Conservation (phyloP, 768 basidiomycete species). For the Pisolithus microcarpus region DNA sequence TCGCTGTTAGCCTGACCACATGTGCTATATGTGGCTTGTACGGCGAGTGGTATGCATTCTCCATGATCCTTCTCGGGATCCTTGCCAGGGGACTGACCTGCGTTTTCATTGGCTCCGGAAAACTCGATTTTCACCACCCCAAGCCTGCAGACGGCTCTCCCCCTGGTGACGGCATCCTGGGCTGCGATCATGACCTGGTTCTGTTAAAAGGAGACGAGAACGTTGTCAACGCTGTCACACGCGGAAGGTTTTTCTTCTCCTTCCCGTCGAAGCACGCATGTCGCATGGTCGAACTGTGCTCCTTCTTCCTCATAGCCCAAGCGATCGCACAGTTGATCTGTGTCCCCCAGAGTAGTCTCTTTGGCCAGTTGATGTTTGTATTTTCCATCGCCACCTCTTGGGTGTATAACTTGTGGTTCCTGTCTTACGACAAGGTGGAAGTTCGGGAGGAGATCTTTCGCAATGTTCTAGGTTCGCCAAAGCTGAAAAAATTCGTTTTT, state of each 20-base stretch:
- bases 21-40: constrained; percentile 10
- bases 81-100: constrained; percentile 23
- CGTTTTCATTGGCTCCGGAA: constrained; percentile 17
- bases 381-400: constrained; percentile 15
- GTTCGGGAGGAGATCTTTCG: constrained; percentile 6
- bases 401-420: constrained; percentile 24
- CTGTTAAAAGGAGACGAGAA: not conserved
- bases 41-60: too few species aligned
- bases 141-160: too few species aligned
- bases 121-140: constrained; percentile 1
- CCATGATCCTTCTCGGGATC: constrained; percentile 13
- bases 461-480: not conserved
- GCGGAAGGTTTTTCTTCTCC: not conserved
- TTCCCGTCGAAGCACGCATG: not conserved
- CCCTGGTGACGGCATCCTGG: too few species aligned
- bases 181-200: too few species aligned
- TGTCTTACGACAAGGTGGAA: constrained; percentile 25
- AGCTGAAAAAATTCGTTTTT: constrained; percentile 7
- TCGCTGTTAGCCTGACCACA: not conserved
- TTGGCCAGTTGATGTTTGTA: too few species aligned
- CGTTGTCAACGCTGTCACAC: not conserved
- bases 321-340: too few species aligned
- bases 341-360: too few species aligned
- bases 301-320: too few species aligned
- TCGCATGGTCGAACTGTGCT: too few species aligned